These are phyloP conservation scores for Westerdykella aurantiaca DNA, from an alignment of 2,329 filamentous ascomycete genomes.

Conservation along the genomic window DNA sequence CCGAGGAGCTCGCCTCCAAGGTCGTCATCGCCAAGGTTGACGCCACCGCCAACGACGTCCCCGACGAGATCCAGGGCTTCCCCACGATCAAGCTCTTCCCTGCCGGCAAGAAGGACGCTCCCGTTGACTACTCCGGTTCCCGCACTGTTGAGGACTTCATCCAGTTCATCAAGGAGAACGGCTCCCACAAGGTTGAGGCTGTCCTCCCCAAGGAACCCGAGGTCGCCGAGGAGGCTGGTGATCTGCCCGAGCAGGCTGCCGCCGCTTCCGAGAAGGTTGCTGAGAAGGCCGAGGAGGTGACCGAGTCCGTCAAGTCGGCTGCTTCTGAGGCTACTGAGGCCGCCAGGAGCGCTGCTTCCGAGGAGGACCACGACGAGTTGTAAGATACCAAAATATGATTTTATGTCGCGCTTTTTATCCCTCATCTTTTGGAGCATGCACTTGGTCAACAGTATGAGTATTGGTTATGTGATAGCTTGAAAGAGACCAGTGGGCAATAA, in stretches of 20 bases:
- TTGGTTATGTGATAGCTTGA: neutral
- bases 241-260: slow-evolving; percentile 43
- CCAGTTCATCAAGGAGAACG: slow-evolving; percentile 90
- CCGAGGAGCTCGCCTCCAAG: slow-evolving; percentile 50
- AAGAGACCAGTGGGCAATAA: neutral
- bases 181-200: slow-evolving; percentile 76
- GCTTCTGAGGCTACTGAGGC: slow-evolving; percentile 35
- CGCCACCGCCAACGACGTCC: slow-evolving; percentile 91
- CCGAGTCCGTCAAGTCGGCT: slow-evolving; percentile 35
- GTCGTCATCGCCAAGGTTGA: slow-evolving; percentile 83
- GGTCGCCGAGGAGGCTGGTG: slow-evolving; percentile 43
- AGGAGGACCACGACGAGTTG: slow-evolving; percentile 59
- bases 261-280: slow-evolving; percentile 41
- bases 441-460: neutral
- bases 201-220: slow-evolving; percentile 53
- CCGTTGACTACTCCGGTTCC: slow-evolving; percentile 79
- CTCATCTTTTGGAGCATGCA: neutral
- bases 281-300: slow-evolving; percentile 35
- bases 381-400: slow-evolving; percentile 42
- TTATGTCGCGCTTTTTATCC: neutral
- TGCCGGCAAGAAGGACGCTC: slow-evolving; percentile 77
- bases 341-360: slow-evolving; percentile 28
- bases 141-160: slow-evolving; percentile 89
- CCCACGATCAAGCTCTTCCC: slow-evolving; percentile 98
- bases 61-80: slow-evolving; percentile 95